These are phyloP conservation scores for Nitzschia inconspicua DNA, from an alignment of 108 stramenopile genomes.

Conservation along the genomic window DNA sequence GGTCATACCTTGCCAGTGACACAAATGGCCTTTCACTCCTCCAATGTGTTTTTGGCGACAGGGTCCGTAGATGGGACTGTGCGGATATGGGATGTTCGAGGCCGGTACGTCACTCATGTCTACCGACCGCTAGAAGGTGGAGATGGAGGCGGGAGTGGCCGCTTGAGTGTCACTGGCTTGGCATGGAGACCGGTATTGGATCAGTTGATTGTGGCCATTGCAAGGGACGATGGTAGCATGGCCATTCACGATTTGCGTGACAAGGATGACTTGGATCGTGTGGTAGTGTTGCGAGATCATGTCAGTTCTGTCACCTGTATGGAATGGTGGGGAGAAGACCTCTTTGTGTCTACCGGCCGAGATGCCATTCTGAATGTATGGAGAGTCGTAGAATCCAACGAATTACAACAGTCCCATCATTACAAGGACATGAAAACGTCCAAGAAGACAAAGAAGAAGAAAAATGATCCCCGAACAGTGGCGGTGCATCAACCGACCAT, in stretches of 20 bases:
- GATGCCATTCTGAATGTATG: slow-evolving; percentile 86
- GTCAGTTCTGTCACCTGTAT: slow-evolving; percentile 85
- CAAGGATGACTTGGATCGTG: slow-evolving; percentile 28
- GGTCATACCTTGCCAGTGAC: slow-evolving; percentile 79
- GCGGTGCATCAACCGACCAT: slow-evolving; percentile 10
- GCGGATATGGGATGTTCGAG: slow-evolving; percentile 80
- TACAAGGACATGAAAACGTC: slow-evolving; percentile 49
- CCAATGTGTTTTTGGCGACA: slow-evolving; percentile 77
- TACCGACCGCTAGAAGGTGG: slow-evolving; percentile 57
- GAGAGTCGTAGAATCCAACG: slow-evolving; percentile 58
- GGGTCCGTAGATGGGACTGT: slow-evolving; percentile 83
- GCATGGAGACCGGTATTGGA: slow-evolving; percentile 50
- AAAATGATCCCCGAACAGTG: neutral
- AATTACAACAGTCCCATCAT: slow-evolving; percentile 16
- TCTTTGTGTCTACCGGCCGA: slow-evolving; percentile 71
- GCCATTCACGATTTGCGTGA: slow-evolving; percentile 73
- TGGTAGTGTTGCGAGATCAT: slow-evolving; percentile 80
- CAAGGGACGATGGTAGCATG: slow-evolving; percentile 79
- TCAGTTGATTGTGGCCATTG: slow-evolving; percentile 67
- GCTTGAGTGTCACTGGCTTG: slow-evolving; percentile 55
- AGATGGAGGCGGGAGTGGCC: slow-evolving; percentile 33
- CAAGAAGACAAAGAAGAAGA: slow-evolving; percentile 20
- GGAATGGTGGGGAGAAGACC: slow-evolving; percentile 56
- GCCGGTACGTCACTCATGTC: slow-evolving; percentile 78
- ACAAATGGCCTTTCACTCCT: slow-evolving; percentile 62